These are phyloP conservation scores for Umbilicaria muhlenbergii DNA, from an alignment of 495 filamentous ascomycete genomes.

Conservation along the genomic window DNA sequence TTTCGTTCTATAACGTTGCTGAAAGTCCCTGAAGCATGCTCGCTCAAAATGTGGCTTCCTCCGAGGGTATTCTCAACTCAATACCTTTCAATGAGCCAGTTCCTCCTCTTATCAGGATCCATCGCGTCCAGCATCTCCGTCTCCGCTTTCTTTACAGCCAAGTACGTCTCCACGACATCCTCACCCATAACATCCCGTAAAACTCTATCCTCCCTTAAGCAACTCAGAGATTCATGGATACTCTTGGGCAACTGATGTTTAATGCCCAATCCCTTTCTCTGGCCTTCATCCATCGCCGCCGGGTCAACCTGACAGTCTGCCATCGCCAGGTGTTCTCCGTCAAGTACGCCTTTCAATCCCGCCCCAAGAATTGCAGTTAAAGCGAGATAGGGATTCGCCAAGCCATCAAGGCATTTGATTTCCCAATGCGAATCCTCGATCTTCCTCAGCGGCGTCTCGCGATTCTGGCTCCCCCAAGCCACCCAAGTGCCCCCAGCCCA, in stretches of 20 bases:
- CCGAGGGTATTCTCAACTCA: constrained; percentile 11
- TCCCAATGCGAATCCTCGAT: constrained; percentile 53
- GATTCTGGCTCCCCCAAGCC: constrained; percentile 62
- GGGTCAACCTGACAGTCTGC: constrained; percentile 45
- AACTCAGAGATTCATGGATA: constrained; percentile 36
- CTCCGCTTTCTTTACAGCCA: constrained; percentile 41
- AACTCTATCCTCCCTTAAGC: constrained; percentile 27
- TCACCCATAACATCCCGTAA: constrained; percentile 30
- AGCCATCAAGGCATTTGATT: constrained; percentile 50
- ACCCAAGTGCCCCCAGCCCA: constrained; percentile 69
- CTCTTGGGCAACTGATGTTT: constrained; percentile 31
- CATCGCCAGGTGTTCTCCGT: constrained; percentile 26
- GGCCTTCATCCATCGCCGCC: constrained; percentile 27
- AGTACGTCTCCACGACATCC: constrained; percentile 40
- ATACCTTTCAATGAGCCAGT: constrained; percentile 48
- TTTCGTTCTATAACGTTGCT: too few species aligned
- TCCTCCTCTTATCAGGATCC: constrained; percentile 25
- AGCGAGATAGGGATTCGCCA: constrained; percentile 59
- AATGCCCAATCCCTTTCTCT: constrained; percentile 39
- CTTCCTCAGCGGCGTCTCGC: constrained; percentile 50
- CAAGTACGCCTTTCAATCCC: constrained; percentile 44
- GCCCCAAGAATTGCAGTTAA: constrained; percentile 49
- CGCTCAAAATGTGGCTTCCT: too few species aligned
- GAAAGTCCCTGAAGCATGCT: too few species aligned
- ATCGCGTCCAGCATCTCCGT: constrained; percentile 28